Conservation (phyloP, 1,139 yeast species). For the Nakaseomyces delphensis region DNA sequence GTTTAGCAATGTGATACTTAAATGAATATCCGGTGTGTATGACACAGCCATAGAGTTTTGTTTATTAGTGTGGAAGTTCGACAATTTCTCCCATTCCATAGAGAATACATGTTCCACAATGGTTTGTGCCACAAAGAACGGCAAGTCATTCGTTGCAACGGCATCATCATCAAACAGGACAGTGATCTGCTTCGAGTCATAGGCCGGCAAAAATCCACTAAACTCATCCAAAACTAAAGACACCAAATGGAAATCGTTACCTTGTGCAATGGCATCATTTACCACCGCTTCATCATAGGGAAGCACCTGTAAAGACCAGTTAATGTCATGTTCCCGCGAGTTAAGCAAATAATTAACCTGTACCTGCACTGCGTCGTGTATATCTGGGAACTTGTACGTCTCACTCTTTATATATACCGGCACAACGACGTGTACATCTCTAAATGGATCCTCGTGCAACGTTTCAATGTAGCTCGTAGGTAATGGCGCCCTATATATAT, state of each 20-base stretch:
- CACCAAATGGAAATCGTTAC: conserved; percentile 23
- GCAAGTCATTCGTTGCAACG: conserved; percentile 50
- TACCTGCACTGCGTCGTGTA: conserved; percentile 39
- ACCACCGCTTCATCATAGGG: conserved; percentile 17
- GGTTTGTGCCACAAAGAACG: conserved; percentile 52
- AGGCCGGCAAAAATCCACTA: conserved; percentile 22
- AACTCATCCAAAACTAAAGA: conserved; percentile 23
- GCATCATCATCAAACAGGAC: conserved; percentile 41
- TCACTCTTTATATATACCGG: conserved; percentile 46
- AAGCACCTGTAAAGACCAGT: conserved; percentile 29
- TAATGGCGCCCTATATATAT: conserved; percentile 65
- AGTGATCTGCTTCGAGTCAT: conserved; percentile 36
- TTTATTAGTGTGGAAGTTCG: conserved; percentile 9
- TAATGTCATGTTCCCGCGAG: conserved; percentile 17
- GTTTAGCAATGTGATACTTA: conserved; percentile 53
- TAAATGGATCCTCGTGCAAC: conserved; percentile 31
- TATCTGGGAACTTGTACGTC: conserved; percentile 35
- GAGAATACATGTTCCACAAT: conserved; percentile 46
- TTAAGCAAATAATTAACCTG: conserved; percentile 27
- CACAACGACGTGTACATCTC: conserved; percentile 26
- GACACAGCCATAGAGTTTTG: conserved; percentile 37
- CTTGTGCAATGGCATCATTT: conserved; percentile 8
- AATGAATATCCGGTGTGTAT: conserved; percentile 55
- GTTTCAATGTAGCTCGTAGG: conserved; percentile 48
- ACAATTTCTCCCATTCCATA: conserved; percentile 36